These are phyloP conservation scores for Cordyceps sp. DNA, from an alignment of 2,329 filamentous ascomycete genomes.

Conservation along the genomic window DNA sequence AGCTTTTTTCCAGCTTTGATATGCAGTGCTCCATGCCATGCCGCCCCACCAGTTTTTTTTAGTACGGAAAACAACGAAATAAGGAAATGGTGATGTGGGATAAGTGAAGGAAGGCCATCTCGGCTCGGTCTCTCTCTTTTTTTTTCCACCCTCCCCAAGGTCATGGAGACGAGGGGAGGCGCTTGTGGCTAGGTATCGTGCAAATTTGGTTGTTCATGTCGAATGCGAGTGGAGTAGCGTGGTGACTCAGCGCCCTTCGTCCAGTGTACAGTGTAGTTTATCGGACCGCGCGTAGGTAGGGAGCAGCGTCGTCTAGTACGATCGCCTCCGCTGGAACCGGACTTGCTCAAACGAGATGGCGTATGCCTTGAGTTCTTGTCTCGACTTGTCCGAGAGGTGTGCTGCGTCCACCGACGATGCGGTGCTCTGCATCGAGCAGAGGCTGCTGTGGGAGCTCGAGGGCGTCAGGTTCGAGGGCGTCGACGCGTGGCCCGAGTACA, in stretches of 20 bases:
- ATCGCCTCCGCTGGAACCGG: conserved; percentile 41
- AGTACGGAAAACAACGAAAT: conserved; percentile 24
- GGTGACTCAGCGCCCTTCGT: too few species aligned
- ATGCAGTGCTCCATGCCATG: conserved; percentile 33
- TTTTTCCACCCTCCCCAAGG: too few species aligned
- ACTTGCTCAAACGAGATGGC: conserved; percentile 79
- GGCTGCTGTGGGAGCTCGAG: conserved; percentile 70
- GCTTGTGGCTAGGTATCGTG: too few species aligned
- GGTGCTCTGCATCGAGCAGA: conserved; percentile 60
- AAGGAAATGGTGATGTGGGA: conserved; percentile 3
- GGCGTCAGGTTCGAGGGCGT: conserved; percentile 30
- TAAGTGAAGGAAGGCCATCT: conserved; percentile 3
- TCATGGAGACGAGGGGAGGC: too few species aligned
- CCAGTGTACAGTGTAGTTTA: too few species aligned
- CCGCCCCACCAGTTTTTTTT: conserved; percentile 7
- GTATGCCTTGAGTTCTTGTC: conserved; percentile 69
- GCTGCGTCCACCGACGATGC: conserved; percentile 33
- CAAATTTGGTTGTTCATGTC: too few species aligned
- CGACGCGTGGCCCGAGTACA: conserved; percentile 10
- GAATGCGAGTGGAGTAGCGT: too few species aligned
- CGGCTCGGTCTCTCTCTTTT: too few species aligned
- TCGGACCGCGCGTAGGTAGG: neutral
- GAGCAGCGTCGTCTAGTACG: conserved; percentile 22
- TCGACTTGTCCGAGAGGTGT: conserved; percentile 58
- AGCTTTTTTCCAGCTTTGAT: conserved; percentile 20